Base-by-base conservation (phyloP, 2,329 filamentous ascomycete species). In the Plenodomus lindquistii region DNA sequence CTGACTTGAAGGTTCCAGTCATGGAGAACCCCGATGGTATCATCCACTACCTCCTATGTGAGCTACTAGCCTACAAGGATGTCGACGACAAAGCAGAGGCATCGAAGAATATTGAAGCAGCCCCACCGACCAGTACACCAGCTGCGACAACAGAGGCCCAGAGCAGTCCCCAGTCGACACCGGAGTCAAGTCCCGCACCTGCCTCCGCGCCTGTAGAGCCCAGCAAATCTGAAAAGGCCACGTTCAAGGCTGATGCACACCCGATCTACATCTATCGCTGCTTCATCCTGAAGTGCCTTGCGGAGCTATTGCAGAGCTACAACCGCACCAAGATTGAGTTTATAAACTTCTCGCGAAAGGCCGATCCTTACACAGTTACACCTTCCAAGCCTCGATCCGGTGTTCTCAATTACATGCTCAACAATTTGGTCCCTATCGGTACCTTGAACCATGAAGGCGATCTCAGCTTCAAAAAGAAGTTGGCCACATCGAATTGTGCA, bases 301-400 rank as follows among this genome's bases (percentile, higher is more conserved):
- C 91, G 0, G 94, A 99, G 72, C 82, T 99, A 13, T 79, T 99
- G 13, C 86, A 89, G 48, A 95, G 88, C 65, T 99, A 97, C 75
- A 96, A 91, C 60, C 86, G 91, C 44, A 90, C 91, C 8, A 99
- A 99, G 79, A 85, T 99, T 37, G 95, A 99, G 69, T 97, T 99
- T 69, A 97, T 99, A 77, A 97, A 97, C 72, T 99, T 97, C 76
- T 97, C 95, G 59, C 87, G 93, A 52, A 96, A 92, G 66, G 87
- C 90, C 6, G 90, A 93, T 39, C 82, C 91, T 37, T 87, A 90
- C 60, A 87, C 87, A 10, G 86, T 85, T 44, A 97, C 94, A 1
- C 94, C 94, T 4, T 92, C 95, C 15, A 97, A 97, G 73, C 94
- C 94, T 46, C 86, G 94, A 35, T 92, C 93, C 10, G 91, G 89